Conservation (phyloP, 129 eudicot species). For the Mikania micrantha region DNA sequence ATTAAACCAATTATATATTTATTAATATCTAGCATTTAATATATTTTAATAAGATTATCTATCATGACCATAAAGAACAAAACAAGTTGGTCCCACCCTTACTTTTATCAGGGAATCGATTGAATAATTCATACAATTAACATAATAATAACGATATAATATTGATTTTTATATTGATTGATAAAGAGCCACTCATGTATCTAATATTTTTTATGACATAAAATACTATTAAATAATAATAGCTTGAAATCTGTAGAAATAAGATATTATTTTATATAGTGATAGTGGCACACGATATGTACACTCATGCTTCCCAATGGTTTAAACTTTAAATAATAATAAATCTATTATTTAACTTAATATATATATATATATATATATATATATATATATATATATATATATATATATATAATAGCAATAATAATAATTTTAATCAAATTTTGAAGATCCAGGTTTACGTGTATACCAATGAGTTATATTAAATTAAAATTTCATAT, state of each 20-base stretch:
- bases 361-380: no score
- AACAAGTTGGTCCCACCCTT: slow-evolving; percentile 35
- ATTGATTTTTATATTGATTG: slow-evolving; percentile 22
- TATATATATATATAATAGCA: no score
- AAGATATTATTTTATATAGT: slow-evolving; percentile 24
- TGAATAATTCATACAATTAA: slow-evolving; percentile 17
- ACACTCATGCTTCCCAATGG: slow-evolving; percentile 39
- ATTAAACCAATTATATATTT: not conserved
- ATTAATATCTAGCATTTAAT: not conserved
- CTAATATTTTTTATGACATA: not conserved
- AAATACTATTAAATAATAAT: slow-evolving; percentile 1
- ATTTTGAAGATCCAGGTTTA: no score
- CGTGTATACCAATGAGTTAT: no score
- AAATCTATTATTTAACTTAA: no score
- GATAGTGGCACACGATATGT: slow-evolving; percentile 76
- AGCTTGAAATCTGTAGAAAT: slow-evolving; percentile 19
- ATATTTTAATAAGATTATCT: slow-evolving; percentile 30
- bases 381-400: no score
- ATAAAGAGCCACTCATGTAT: slow-evolving; percentile 30
- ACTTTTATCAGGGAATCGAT: slow-evolving; percentile 31
- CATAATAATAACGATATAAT: slow-evolving; percentile 6
- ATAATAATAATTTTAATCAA: no score
- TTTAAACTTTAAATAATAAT: not conserved
- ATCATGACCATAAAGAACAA: slow-evolving; percentile 26
- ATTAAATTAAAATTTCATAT: no score